Percentiles rank a stretch among this genome's conserved stretches.
Evolutionary conservation across 495 filamentous ascomycete species (phyloP).

Genomic region (Tuber magnatum): DNA sequence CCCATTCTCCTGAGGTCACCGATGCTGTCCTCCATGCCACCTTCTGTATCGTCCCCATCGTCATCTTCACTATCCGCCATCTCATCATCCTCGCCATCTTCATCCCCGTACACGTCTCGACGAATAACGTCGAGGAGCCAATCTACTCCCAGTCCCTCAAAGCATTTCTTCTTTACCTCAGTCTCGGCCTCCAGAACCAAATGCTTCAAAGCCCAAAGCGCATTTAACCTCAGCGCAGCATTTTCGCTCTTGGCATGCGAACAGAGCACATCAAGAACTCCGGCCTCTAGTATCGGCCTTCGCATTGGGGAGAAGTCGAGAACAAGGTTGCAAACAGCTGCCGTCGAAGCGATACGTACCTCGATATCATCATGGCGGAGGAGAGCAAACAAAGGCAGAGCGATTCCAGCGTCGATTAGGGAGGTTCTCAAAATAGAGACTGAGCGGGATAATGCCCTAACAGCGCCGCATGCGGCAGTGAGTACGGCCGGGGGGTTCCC

Average conservation of each 20-base stretch:
- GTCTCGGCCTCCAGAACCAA: conserved; percentile 61
- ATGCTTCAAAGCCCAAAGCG: conserved; percentile 90
- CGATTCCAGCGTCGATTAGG: conserved; percentile 76
- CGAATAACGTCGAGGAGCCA: conserved; percentile 72
- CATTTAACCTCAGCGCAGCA: conserved; percentile 64
- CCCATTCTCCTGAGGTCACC: conserved; percentile 41
- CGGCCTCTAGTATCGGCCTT: conserved; percentile 65
- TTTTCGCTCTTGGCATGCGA: conserved; percentile 74
- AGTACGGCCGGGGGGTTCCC: conserved; percentile 59
- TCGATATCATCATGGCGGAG: conserved; percentile 68
- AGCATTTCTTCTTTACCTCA: conserved; percentile 62
- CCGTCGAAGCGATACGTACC: conserved; percentile 77
- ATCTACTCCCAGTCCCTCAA: conserved; percentile 66
- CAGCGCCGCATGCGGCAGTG: conserved; percentile 74
- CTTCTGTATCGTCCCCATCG: conserved; percentile 21
- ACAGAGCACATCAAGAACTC: conserved; percentile 70
- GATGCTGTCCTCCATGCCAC: conserved; percentile 49
- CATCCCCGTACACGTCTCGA: conserved; percentile 42
- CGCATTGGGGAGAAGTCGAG: conserved; percentile 85
- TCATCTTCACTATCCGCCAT: conserved; percentile 44
- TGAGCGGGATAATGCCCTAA: conserved; percentile 70
- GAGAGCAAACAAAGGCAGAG: conserved; percentile 68
- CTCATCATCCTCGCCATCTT: conserved; percentile 61
- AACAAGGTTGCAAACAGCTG: conserved; percentile 73
- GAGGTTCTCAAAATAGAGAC: conserved; percentile 76